These are phyloP conservation scores for Pneumocystis oryctolagi DNA, from an alignment of 1,139 yeast genomes.

Conservation along the genomic window DNA sequence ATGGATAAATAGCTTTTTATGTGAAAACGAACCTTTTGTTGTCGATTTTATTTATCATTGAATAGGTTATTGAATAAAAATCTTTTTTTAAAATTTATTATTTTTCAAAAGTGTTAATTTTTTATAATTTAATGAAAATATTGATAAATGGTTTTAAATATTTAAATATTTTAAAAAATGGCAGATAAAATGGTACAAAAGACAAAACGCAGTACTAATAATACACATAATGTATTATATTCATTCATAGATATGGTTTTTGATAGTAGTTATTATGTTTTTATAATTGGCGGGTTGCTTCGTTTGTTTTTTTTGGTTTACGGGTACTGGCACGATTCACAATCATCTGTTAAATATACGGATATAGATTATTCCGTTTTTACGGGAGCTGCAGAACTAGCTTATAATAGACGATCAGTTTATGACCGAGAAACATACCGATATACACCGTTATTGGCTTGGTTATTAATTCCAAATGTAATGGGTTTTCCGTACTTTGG, in stretches of 20 bases:
- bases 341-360: slow-evolving; percentile 70
- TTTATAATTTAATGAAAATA: too few relatives aligned
- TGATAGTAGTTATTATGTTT: slow-evolving; percentile 7
- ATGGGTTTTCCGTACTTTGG: slow-evolving; percentile 48
- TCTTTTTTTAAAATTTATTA: too few relatives aligned
- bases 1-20: too few relatives aligned
- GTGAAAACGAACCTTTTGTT: too few relatives aligned
- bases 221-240: background rate
- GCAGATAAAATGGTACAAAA: background rate
- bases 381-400: slow-evolving; percentile 73
- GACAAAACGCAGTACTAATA: background rate
- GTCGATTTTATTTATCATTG: too few relatives aligned
- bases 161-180: too few relatives aligned
- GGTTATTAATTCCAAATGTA: slow-evolving; percentile 60
- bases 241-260: background rate
- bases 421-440: slow-evolving; percentile 76
- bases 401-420: slow-evolving; percentile 54
- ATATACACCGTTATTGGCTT: slow-evolving; percentile 78
- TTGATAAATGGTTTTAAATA: background rate
- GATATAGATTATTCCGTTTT: slow-evolving; percentile 90
- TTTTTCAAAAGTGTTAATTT: too few relatives aligned
- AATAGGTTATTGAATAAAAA: too few relatives aligned
- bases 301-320: slow-evolving; percentile 57
- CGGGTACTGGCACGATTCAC: slow-evolving; percentile 76
- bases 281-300: slow-evolving; percentile 27